These are phyloP conservation scores for Psilocybe sp. DNA, from an alignment of 768 basidiomycete species.

Conservation along the genomic window DNA sequence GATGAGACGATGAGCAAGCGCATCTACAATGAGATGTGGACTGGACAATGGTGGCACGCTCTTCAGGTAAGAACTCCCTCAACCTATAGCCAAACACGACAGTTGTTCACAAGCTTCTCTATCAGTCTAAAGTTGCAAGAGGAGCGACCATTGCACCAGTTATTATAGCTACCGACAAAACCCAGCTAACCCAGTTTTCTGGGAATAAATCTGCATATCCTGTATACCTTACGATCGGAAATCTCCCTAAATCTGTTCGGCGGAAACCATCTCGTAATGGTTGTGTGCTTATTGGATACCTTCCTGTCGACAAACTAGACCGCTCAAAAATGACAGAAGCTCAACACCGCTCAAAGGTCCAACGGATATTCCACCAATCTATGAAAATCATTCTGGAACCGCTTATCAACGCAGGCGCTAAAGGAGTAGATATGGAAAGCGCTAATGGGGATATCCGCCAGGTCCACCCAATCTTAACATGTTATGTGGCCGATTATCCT, in stretches of 20 bases:
- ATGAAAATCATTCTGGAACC: neutral
- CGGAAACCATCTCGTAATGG: neutral
- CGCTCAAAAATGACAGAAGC: neutral
- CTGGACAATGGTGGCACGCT: neutral
- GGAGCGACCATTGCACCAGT: neutral
- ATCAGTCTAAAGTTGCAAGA: neutral
- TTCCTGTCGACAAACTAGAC: neutral
- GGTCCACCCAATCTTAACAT: neutral
- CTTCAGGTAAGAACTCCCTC: neutral
- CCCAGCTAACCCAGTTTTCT: neutral
- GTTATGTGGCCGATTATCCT: neutral
- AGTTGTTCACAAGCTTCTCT: neutral
- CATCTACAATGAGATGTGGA: neutral
- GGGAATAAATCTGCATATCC: constrained; percentile 1
- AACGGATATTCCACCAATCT: neutral
- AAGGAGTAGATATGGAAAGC: neutral
- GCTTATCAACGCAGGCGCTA: neutral
- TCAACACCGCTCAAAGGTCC: neutral
- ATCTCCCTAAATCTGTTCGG: constrained; percentile 1
- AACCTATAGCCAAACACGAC: too few species aligned
- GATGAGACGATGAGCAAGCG: neutral
- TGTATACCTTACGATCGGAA: constrained; percentile 2
- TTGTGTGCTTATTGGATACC: neutral
- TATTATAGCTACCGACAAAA: constrained; percentile 1
- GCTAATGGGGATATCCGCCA: neutral